Evolutionary conservation across 352 stramenopile genomes (phyloP), one percentile per base, ranked within the genome.

Genomic region (Globisporangium ultimum): DNA sequence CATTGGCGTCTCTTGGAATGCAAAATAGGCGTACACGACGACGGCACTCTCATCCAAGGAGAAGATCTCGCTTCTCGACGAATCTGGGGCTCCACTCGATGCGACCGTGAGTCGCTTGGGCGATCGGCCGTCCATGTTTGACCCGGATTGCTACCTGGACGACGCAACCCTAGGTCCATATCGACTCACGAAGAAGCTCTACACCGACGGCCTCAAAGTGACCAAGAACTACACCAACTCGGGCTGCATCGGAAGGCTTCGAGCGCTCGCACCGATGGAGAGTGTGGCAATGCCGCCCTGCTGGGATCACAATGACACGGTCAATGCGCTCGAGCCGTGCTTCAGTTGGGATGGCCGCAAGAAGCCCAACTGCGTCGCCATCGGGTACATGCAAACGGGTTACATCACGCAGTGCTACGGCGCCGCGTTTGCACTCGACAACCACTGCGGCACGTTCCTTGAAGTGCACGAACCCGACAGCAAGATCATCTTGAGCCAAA

Each of bases 381-480:
- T 96, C 24, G 87, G 64, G 11, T 94, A 89, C 72, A 87, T 88
- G 71, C 80, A 91, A 51, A 95, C 76, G 12, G 84, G 70, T 17
- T 89, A 86, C 65, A 91, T 96, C 52, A 56, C 78, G 6, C 78
- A 91, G 48, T 96, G 87, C 55, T 79, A 71, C 45, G 80, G 84
- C 1, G 28, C 28, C 7, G 32, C 57, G 1, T 95, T 88, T 38
- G 78, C 74, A 24, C 67, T 95, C 15, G 76, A 87, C 49, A 78
- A 88, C 60, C 78, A 93, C 57, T 96, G 87, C 52, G 87, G 87
- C 14, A 92, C 84, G 21, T 96, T 96, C 61, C 66, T 96, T 28
- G 87, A 96, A 64, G 52, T 96, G 2, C 87, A 96, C 45, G 79
- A 87, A 38, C 80, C 79, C 2, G 66, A 51, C 18, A 85, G 75